These are phyloP conservation scores for Cocos nucifera DNA, from an alignment of 176 grass and related monocot genomes.

Conservation along the genomic window DNA sequence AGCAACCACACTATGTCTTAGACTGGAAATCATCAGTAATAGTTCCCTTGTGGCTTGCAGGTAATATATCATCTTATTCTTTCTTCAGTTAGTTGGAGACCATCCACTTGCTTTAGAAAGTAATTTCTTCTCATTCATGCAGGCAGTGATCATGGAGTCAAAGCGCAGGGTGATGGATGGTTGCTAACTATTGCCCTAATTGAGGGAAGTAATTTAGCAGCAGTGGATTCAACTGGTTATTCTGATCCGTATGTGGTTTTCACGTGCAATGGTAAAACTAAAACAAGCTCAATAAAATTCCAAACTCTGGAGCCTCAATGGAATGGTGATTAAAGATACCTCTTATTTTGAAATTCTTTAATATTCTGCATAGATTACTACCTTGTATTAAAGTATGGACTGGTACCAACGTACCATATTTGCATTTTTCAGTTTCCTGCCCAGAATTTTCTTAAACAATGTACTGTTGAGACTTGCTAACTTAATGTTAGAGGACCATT, in stretches of 20 bases:
- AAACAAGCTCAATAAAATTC: constrained; percentile 93
- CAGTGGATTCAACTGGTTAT: constrained; percentile 60
- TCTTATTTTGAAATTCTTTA: constrained; percentile 15
- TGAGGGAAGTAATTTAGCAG: constrained; percentile 68
- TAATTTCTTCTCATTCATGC: constrained; percentile 16
- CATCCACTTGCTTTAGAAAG: background rate
- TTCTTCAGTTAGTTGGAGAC: too few relatives aligned
- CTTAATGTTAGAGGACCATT: too few relatives aligned
- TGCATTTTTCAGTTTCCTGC: too few relatives aligned
- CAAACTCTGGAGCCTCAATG: constrained; percentile 79
- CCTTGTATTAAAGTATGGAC: background rate
- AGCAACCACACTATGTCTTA: too few relatives aligned
- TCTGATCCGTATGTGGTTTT: constrained; percentile 96
- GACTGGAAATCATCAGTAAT: too few relatives aligned
- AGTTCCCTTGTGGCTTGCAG: too few relatives aligned
- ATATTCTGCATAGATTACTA: constrained; percentile 7
- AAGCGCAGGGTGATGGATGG: constrained; percentile 92
- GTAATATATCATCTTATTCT: too few relatives aligned
- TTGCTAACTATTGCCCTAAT: constrained; percentile 74
- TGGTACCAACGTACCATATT: too few relatives aligned
- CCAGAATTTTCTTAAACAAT: too few relatives aligned
- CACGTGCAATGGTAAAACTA: constrained; percentile 88
- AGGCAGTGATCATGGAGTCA: constrained; percentile 81
- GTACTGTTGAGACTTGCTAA: too few relatives aligned
- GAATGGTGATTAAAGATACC: constrained; percentile 45